Percentiles rank a stretch among this genome's conserved stretches.
phyloP scores from a whole-genome alignment of 768 basidiomycete species.

The Phylloporus rhodoxanthus region DNA sequence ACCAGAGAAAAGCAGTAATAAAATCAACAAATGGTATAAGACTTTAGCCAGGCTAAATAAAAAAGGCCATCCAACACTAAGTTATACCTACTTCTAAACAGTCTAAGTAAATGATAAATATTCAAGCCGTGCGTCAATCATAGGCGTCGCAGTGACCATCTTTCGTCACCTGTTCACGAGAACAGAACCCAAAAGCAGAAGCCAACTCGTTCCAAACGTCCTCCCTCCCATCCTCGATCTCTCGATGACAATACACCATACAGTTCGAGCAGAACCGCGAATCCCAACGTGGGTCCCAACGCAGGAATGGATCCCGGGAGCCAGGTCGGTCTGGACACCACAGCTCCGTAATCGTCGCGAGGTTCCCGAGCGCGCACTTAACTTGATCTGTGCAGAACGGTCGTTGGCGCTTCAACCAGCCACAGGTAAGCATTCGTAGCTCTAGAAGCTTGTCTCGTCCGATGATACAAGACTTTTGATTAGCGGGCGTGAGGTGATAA shows the following conservation, averaged over 20 bases:
- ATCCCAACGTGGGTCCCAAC: constrained; percentile 21
- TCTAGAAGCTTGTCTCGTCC: constrained; percentile 22
- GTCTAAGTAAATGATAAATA: constrained; percentile 3
- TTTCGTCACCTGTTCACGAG: constrained; percentile 9
- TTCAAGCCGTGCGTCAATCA: neutral
- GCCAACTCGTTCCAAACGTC: constrained; percentile 20
- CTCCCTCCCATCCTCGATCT: constrained; percentile 24
- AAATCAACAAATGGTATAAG: neutral
- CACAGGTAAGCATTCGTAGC: constrained; percentile 16
- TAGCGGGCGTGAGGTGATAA: constrained; percentile 15
- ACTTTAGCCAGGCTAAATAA: neutral
- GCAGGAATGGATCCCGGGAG: constrained; percentile 20
- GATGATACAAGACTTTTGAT: constrained; percentile 22
- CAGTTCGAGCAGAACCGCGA: constrained; percentile 16
- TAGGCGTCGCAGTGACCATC: constrained; percentile 5
- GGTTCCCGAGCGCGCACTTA: constrained; percentile 18
- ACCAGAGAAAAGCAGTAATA: neutral
- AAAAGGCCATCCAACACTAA: neutral
- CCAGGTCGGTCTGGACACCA: constrained; percentile 17
- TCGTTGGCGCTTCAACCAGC: constrained; percentile 14
- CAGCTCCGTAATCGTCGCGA: constrained; percentile 18
- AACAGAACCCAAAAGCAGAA: constrained; percentile 16
- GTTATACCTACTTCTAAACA: too few relatives aligned
- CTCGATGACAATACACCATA: constrained; percentile 19
- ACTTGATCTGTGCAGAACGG: constrained; percentile 17